These are phyloP conservation scores for Aciculoconidium aculeatum DNA, from an alignment of 805 yeast species.

Conservation along the genomic window DNA sequence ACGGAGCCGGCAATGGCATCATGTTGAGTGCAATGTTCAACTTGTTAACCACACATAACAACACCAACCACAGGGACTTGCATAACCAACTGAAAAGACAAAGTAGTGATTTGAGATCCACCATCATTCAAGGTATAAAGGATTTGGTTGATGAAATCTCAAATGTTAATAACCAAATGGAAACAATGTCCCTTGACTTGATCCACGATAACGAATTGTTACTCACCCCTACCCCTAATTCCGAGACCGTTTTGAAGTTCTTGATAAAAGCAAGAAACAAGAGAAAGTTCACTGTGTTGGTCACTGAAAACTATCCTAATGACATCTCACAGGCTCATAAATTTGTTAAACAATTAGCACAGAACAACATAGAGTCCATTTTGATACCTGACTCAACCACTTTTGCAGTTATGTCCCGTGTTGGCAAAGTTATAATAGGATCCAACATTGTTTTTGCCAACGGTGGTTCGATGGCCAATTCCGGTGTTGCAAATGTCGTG, in stretches of 20 bases:
- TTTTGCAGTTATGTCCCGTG: constrained; percentile 94
- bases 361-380: constrained; percentile 82
- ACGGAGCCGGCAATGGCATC: constrained; percentile 4
- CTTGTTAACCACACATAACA: constrained; percentile 51
- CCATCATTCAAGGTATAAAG: constrained; percentile 86
- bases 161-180: constrained; percentile 85
- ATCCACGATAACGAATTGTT: constrained; percentile 87
- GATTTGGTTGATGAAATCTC: constrained; percentile 89
- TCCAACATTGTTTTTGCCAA: constrained; percentile 90
- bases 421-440: constrained; percentile 92
- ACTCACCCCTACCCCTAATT: constrained; percentile 91
- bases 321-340: constrained; percentile 69
- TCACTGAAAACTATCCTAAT: constrained; percentile 90
- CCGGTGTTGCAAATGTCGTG: constrained; percentile 90
- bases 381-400: constrained; percentile 90
- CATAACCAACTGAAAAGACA: constrained; percentile 35
- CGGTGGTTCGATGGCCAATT: constrained; percentile 86
- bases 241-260: constrained; percentile 83
- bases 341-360: constrained; percentile 74
- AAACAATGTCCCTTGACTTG: constrained; percentile 84
- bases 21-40: constrained; percentile 84
- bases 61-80: constrained; percentile 15
- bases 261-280: constrained; percentile 80
- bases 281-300: constrained; percentile 86
- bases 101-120: constrained; percentile 67